phyloP scores from a whole-genome alignment of 768 basidiomycete species.

The Russula sp. region DNA sequence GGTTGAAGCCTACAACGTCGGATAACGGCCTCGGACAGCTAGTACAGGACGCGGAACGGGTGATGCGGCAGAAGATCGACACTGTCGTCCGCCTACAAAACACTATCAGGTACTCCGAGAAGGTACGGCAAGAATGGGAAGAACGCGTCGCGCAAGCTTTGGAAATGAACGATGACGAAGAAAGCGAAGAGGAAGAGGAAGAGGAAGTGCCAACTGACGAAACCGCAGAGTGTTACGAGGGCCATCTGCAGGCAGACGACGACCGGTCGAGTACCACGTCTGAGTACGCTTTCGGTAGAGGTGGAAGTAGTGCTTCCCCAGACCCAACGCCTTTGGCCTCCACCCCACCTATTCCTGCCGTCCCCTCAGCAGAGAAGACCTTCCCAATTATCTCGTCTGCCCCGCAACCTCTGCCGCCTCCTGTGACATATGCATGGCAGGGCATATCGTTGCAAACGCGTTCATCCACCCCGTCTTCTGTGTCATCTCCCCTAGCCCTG shows the following conservation, averaged over 20 bases:
- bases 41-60: constrained; percentile 79
- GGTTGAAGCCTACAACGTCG: constrained; percentile 81
- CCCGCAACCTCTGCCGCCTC: constrained; percentile 29
- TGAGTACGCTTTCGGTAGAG: constrained; percentile 50
- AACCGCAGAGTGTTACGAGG: constrained; percentile 23
- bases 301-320: constrained; percentile 35
- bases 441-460: constrained; percentile 55
- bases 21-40: constrained; percentile 81
- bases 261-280: constrained; percentile 60
- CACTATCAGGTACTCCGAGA: constrained; percentile 94
- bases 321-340: constrained; percentile 70
- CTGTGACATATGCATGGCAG: constrained; percentile 36
- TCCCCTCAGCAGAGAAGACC: constrained; percentile 18
- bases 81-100: constrained; percentile 95
- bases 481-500: constrained; percentile 80
- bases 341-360: constrained; percentile 36
- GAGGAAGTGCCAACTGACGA: constrained; percentile 29
- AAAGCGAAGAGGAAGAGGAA: constrained; percentile 32
- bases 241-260: constrained; percentile 30
- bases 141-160: constrained; percentile 72
- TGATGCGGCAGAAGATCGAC: constrained; percentile 91
- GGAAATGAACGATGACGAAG: constrained; percentile 50
- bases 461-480: constrained; percentile 83
- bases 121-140: constrained; percentile 96
- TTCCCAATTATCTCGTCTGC: constrained; percentile 22